Evolutionary conservation across 768 basidiomycete species (phyloP).

Genomic region (Pholiota microspora): DNA sequence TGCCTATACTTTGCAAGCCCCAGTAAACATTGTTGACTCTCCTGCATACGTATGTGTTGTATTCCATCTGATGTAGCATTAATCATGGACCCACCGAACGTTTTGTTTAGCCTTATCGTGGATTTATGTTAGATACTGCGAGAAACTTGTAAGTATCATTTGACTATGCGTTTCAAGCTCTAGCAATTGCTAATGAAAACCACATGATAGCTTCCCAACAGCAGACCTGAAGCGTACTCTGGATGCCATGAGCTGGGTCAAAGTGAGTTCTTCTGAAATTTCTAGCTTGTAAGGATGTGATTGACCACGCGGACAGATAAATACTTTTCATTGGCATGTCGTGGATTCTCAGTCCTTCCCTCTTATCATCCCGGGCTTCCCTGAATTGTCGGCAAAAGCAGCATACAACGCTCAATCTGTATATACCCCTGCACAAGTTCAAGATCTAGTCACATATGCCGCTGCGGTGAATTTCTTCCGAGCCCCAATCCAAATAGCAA

Average conservation of each 20-base stretch:
- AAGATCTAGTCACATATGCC: constrained; percentile 64
- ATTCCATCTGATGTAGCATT: background rate
- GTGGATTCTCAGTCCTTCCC: constrained; percentile 84
- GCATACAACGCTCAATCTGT: constrained; percentile 59
- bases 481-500: too few relatives aligned
- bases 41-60: constrained; percentile 68
- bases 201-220: constrained; percentile 51
- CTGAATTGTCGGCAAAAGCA: constrained; percentile 58
- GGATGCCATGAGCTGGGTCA: constrained; percentile 78
- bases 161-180: too few relatives aligned
- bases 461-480: constrained; percentile 60
- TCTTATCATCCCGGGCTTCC: constrained; percentile 57
- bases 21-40: constrained; percentile 56
- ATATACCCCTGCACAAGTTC: constrained; percentile 57
- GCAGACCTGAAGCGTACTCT: constrained; percentile 64
- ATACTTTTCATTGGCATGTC: constrained; percentile 83
- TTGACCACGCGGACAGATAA: constrained; percentile 58
- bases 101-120: constrained; percentile 59
- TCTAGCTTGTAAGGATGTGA: background rate
- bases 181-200: background rate
- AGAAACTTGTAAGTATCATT: constrained; percentile 68
- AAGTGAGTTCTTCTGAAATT: constrained; percentile 37
- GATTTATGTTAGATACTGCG: constrained; percentile 78
- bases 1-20: constrained; percentile 55
- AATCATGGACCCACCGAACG: background rate